Conservation (phyloP, 2,329 filamentous ascomycete species). For the Fusarium heterosporum region DNA sequence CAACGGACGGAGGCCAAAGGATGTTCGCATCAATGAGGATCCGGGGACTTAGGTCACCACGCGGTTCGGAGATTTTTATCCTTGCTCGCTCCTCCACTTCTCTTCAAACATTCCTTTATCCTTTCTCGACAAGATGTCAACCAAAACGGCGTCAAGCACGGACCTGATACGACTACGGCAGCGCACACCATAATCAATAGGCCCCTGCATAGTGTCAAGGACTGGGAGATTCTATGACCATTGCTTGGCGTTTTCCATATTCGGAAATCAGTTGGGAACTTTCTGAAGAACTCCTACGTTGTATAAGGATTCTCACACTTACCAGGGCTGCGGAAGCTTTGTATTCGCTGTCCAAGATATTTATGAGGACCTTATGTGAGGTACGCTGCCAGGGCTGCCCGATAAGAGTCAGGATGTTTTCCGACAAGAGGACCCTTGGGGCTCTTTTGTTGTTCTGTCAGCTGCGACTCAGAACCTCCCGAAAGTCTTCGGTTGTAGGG, state of each 20-base stretch:
- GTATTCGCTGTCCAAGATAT: conserved; percentile 18
- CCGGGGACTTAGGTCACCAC: conserved; percentile 3
- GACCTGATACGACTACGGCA: background rate
- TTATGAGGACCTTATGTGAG: conserved; percentile 18
- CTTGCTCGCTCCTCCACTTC: conserved; percentile 24
- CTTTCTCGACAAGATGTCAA: conserved; percentile 2
- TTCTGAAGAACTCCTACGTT: background rate
- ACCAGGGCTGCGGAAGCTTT: conserved; percentile 28
- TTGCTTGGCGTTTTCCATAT: conserved; percentile 38
- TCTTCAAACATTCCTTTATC: conserved; percentile 10
- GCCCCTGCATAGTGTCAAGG: background rate
- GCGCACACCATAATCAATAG: conserved; percentile 1
- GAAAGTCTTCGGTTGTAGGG: conserved; percentile 11
- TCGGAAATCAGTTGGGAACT: conserved; percentile 11
- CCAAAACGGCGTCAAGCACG: conserved; percentile 2
- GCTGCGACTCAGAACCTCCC: conserved; percentile 15
- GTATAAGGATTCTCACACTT: conserved; percentile 10
- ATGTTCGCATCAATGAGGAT: background rate
- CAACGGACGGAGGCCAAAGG: background rate
- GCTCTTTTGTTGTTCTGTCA: conserved; percentile 22
- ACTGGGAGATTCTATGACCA: conserved; percentile 15
- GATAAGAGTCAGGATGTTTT: conserved; percentile 19
- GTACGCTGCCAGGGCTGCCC: background rate
- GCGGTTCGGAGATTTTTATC: conserved; percentile 23
- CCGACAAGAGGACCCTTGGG: conserved; percentile 11